These are phyloP conservation scores for Puccinia polysora DNA, from an alignment of 1,284 basidiomycete genomes.

Conservation along the genomic window DNA sequence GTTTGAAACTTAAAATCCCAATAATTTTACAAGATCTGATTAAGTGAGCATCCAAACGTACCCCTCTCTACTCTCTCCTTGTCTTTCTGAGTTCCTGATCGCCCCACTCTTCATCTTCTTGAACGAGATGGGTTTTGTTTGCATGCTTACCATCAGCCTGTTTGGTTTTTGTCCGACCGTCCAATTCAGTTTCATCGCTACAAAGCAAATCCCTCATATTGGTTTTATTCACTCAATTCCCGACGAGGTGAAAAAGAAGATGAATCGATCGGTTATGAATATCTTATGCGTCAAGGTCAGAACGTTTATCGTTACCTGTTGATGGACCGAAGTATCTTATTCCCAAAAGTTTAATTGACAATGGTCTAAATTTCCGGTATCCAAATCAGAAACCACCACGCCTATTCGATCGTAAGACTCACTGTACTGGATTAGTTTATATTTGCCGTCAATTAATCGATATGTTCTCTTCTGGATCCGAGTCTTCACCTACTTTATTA, in stretches of 20 bases:
- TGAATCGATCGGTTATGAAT: slow-evolving; percentile 20
- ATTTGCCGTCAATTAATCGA: slow-evolving; percentile 14
- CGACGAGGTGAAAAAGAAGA: slow-evolving; percentile 9
- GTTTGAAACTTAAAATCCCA: slow-evolving; percentile 26
- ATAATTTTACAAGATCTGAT: slow-evolving; percentile 39
- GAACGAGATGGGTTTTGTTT: too few relatives aligned
- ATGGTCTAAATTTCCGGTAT: neutral
- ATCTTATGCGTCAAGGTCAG: slow-evolving; percentile 17
- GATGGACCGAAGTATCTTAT: too few relatives aligned
- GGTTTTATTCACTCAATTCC: slow-evolving; percentile 24
- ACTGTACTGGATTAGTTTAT: slow-evolving; percentile 11
- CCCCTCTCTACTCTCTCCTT: neutral
- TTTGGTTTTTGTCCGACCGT: too few relatives aligned
- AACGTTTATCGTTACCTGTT: too few relatives aligned
- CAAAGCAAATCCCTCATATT: slow-evolving; percentile 34
- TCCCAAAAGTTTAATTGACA: too few relatives aligned
- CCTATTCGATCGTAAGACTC: neutral
- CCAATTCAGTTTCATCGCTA: slow-evolving; percentile 26
- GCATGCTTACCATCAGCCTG: too few relatives aligned
- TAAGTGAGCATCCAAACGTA: slow-evolving; percentile 4
- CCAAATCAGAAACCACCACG: slow-evolving; percentile 23
- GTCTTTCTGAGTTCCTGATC: neutral
- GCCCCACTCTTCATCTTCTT: too few relatives aligned
- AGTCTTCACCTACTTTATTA: neutral
- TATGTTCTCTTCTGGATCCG: slow-evolving; percentile 13